Evolutionary conservation across 2,329 filamentous ascomycete genomes (phyloP).

Genomic region (Colletotrichum melonis): DNA sequence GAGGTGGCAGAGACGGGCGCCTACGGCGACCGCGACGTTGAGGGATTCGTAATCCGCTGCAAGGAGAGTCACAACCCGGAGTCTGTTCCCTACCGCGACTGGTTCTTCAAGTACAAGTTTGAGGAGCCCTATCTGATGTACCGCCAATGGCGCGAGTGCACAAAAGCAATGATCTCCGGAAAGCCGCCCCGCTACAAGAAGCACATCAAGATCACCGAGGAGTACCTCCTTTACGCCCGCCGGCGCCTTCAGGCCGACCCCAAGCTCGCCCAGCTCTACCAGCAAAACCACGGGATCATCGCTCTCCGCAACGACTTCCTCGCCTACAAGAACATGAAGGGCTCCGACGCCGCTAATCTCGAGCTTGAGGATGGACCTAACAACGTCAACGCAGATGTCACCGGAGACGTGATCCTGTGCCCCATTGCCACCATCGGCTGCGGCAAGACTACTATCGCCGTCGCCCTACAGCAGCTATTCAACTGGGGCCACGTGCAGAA

Average conservation of each 20-base stretch:
- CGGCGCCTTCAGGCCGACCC: constrained; percentile 77
- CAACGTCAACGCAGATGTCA: constrained; percentile 62
- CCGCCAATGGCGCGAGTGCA: constrained; percentile 97
- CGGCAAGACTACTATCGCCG: constrained; percentile 92
- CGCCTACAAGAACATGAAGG: constrained; percentile 83
- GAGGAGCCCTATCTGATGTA: constrained; percentile 99
- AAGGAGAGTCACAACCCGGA: constrained; percentile 68
- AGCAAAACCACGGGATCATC: constrained; percentile 94
- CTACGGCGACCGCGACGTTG: constrained; percentile 91
- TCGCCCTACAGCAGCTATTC: constrained; percentile 85
- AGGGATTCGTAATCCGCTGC: constrained; percentile 97
- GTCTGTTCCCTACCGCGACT: constrained; percentile 77
- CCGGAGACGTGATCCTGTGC: constrained; percentile 80
- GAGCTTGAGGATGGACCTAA: constrained; percentile 66
- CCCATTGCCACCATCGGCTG: constrained; percentile 95
- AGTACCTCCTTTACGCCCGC: constrained; percentile 87
- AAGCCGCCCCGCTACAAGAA: constrained; percentile 84
- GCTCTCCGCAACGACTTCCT: constrained; percentile 89
- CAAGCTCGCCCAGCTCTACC: constrained; percentile 77
- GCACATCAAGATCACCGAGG: constrained; percentile 88
- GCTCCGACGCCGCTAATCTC: constrained; percentile 85
- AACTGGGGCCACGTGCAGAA: constrained; percentile 95
- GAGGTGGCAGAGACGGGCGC: constrained; percentile 87
- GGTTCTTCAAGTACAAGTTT: constrained; percentile 99
- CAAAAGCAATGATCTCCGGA: constrained; percentile 85